phyloP scores from a whole-genome alignment of 768 basidiomycete species.

The Suillus clintonianus region DNA sequence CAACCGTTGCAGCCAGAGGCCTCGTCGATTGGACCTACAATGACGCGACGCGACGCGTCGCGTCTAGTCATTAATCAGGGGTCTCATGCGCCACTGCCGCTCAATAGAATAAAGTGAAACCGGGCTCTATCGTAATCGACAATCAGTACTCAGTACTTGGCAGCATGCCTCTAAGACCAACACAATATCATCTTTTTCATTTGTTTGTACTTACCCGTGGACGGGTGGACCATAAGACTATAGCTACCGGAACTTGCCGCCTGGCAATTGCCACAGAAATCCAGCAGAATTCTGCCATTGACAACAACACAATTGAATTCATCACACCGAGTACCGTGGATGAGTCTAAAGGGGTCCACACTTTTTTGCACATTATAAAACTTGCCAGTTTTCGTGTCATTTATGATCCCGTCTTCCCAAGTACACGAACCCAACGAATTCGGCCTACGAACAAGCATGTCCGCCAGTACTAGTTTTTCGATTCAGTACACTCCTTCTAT shows the following conservation, averaged over 20 bases:
- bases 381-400: neutral
- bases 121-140: neutral
- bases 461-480: constrained; percentile 5
- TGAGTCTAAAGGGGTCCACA: neutral
- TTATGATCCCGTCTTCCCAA: neutral
- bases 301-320: neutral
- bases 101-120: neutral
- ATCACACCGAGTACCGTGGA: neutral
- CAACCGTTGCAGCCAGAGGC: neutral
- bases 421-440: constrained; percentile 24
- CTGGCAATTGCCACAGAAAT: neutral
- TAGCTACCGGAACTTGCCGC: neutral
- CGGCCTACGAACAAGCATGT: constrained; percentile 14
- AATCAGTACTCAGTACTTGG: neutral
- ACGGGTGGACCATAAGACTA: neutral
- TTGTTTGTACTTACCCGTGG: neutral
- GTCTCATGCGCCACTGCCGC: no score
- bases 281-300: neutral
- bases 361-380: neutral
- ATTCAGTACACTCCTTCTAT: constrained; percentile 9
- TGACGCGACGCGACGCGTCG: neutral
- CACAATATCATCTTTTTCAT: neutral
- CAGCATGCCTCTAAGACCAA: neutral
- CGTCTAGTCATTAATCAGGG: neutral
- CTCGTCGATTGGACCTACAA: neutral